A percentile compares a stretch with the other conserved stretches of the same genome.
These are phyloP conservation scores for Aspergillus funiculosus DNA, from an alignment of 495 filamentous ascomycete species.

Conservation along the genomic window DNA sequence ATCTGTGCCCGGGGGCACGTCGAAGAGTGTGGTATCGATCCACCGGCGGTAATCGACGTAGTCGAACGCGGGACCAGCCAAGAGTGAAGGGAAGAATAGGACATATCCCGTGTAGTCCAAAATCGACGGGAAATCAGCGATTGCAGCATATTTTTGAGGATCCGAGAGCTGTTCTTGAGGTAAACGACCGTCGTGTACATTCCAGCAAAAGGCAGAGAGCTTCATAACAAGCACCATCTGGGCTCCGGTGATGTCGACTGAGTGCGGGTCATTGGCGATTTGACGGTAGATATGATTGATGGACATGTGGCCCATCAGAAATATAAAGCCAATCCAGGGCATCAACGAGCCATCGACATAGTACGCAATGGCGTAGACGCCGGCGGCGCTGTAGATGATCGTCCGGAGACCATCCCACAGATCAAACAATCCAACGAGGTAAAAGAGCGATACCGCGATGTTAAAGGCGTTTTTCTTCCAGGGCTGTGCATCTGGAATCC, in stretches of 20 bases:
- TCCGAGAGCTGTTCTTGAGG: constrained; percentile 75
- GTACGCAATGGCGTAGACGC: constrained; percentile 75
- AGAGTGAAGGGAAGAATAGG: constrained; percentile 86
- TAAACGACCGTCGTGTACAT: constrained; percentile 82
- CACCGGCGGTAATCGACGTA: constrained; percentile 86
- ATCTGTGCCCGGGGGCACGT: constrained; percentile 70
- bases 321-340: constrained; percentile 96
- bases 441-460: constrained; percentile 76
- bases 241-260: constrained; percentile 86
- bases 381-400: constrained; percentile 68
- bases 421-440: constrained; percentile 89
- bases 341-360: constrained; percentile 88
- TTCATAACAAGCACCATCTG: constrained; percentile 99
- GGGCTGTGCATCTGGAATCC: constrained; percentile 79
- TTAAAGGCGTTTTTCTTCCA: constrained; percentile 87
- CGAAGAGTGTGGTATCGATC: constrained; percentile 93
- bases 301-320: constrained; percentile 94
- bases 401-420: constrained; percentile 84
- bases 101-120: constrained; percentile 86
- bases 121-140: constrained; percentile 63
- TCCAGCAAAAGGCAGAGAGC: constrained; percentile 96
- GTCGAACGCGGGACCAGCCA: constrained; percentile 87
- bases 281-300: constrained; percentile 81
- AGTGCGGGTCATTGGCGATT: constrained; percentile 53
- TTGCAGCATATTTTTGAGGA: constrained; percentile 75